A percentile compares a stretch with the other conserved stretches of the same genome.
These are phyloP conservation scores for Euptelea pleiosperma DNA, from an alignment of 164 flowering plant genomes.

Conservation along the genomic window DNA sequence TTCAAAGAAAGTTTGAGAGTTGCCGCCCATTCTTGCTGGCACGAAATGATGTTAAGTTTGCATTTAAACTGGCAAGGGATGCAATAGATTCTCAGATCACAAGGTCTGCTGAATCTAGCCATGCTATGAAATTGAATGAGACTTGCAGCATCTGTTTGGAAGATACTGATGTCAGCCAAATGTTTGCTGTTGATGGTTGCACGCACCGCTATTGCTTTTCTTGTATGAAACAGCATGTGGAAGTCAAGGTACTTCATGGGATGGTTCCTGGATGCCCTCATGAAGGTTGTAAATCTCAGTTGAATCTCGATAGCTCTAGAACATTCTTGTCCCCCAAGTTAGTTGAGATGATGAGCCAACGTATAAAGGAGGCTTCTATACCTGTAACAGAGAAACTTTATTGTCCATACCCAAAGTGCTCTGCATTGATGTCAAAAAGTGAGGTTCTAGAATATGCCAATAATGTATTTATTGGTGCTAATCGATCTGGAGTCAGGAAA, in stretches of 20 bases:
- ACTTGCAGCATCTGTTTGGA: constrained; percentile 76
- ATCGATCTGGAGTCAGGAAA: constrained; percentile 37
- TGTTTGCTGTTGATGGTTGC: constrained; percentile 66
- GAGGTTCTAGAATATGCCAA: constrained; percentile 36
- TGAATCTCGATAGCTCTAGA: constrained; percentile 51
- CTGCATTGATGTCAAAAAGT: constrained; percentile 65
- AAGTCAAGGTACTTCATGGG: constrained; percentile 71
- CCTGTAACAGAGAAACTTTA: constrained; percentile 69
- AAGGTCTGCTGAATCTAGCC: constrained; percentile 22
- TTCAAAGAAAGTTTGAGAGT: constrained; percentile 39
- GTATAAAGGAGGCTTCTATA: constrained; percentile 59
- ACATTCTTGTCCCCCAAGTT: constrained; percentile 56
- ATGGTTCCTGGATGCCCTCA: constrained; percentile 64
- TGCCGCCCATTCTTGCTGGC: constrained; percentile 37
- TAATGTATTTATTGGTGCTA: constrained; percentile 14
- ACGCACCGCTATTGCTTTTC: constrained; percentile 67
- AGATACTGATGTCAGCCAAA: constrained; percentile 38
- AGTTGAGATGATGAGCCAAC: constrained; percentile 50
- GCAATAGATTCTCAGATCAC: constrained; percentile 59
- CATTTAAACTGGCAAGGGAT: constrained; percentile 62
- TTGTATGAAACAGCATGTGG: constrained; percentile 85
- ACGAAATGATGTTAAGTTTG: constrained; percentile 47
- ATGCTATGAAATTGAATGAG: constrained; percentile 28
- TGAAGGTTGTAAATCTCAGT: constrained; percentile 57
- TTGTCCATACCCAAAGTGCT: constrained; percentile 85